Conservation (phyloP, 139 green algal species). For the Deuterostichococcus epilithicus region DNA sequence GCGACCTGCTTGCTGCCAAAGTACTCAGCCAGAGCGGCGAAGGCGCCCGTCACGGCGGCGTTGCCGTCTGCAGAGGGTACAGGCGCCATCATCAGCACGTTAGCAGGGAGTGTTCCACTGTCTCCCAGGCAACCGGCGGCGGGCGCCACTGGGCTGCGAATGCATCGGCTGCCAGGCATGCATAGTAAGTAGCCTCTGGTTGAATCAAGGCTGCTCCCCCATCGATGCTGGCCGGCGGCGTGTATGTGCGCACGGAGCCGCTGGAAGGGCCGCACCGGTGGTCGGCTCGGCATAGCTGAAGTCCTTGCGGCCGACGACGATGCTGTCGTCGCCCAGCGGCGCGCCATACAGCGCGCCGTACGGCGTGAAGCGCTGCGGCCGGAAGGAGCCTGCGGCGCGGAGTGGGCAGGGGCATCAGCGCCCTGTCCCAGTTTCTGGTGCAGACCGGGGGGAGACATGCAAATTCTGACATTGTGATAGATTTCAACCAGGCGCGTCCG, state of each 20-base stretch:
- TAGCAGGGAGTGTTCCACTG: too few species aligned
- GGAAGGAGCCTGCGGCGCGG: background rate
- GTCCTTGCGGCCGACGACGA: conserved; percentile 20
- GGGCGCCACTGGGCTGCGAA: background rate
- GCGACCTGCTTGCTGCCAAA: conserved; percentile 3
- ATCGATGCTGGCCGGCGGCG: too few species aligned
- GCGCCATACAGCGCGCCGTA: conserved; percentile 33
- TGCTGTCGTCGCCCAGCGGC: conserved; percentile 14
- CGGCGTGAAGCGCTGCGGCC: conserved; percentile 19
- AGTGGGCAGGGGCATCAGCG: too few species aligned
- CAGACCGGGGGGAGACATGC: background rate
- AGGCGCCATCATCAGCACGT: too few species aligned
- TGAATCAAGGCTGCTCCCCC: too few species aligned
- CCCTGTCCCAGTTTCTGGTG: too few species aligned
- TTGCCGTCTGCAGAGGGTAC: conserved; percentile 2
- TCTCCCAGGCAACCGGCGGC: too few species aligned
- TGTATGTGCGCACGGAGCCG: too few species aligned
- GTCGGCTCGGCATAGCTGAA: conserved; percentile 31
- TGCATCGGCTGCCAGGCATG: too few species aligned
- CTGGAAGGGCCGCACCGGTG: background rate
- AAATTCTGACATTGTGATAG: too few species aligned
- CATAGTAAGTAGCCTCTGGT: background rate
- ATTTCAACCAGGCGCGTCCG: too few species aligned
- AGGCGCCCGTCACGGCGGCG: conserved; percentile 13
- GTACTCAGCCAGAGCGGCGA: conserved; percentile 18